These are phyloP conservation scores for Noccaea bulbosa DNA, from an alignment of 345 rosid species.

Conservation along the genomic window DNA sequence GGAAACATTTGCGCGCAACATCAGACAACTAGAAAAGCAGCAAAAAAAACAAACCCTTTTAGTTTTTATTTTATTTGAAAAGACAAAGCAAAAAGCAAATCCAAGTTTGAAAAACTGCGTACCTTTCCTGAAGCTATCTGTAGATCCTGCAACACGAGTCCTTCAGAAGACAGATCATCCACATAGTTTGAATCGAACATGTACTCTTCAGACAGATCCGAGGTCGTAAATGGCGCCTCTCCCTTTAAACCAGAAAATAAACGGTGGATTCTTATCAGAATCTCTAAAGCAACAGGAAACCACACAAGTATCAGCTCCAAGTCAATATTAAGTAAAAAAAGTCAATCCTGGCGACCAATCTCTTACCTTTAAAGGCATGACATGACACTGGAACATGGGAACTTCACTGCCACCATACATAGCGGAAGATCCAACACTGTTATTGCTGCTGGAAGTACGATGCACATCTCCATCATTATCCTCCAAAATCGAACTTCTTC, in stretches of 20 bases:
- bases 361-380: constrained; percentile 41
- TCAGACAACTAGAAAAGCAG: constrained; percentile 54
- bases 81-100: constrained; percentile 21
- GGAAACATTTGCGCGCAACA: constrained; percentile 70
- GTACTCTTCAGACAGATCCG: constrained; percentile 41
- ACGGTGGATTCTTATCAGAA: not conserved
- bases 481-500: constrained; percentile 48
- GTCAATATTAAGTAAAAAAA: not conserved
- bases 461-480: constrained; percentile 43
- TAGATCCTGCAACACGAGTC: constrained; percentile 68
- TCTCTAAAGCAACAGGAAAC: not conserved
- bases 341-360: constrained; percentile 8
- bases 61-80: not conserved
- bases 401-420: constrained; percentile 40
- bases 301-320: constrained; percentile 1
- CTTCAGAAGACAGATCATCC: constrained; percentile 56
- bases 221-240: constrained; percentile 40
- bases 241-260: constrained; percentile 31
- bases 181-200: constrained; percentile 26
- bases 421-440: constrained; percentile 39
- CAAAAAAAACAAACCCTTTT: not conserved
- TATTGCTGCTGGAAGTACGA: constrained; percentile 32
- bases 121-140: constrained; percentile 68
- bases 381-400: constrained; percentile 37
- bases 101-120: not conserved